phyloP scores from a whole-genome alignment of 169 alveolate genomes.

The Cryptosporidium viatorum region DNA sequence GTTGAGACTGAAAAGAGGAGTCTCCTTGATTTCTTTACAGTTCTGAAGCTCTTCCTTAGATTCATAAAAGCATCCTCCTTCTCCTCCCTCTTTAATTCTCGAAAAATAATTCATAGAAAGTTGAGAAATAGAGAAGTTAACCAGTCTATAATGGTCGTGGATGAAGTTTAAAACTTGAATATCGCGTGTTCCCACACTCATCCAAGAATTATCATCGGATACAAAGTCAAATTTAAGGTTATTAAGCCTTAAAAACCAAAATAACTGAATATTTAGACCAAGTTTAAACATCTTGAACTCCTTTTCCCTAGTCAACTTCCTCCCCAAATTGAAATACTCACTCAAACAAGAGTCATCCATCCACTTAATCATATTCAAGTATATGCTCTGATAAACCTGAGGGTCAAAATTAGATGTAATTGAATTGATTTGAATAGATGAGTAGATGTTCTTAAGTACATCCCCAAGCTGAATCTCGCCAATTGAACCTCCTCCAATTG shows the following conservation, averaged over 20 bases:
- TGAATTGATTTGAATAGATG: slow-evolving; percentile 19
- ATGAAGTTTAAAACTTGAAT: slow-evolving; percentile 25
- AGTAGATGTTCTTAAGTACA: slow-evolving; percentile 4
- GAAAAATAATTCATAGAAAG: slow-evolving; percentile 14
- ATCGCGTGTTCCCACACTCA: background rate
- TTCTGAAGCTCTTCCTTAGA: background rate
- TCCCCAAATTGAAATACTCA: slow-evolving; percentile 7
- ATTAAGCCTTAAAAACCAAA: slow-evolving; percentile 49
- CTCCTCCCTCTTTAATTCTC: background rate
- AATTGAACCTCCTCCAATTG: background rate
- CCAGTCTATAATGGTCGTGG: slow-evolving; percentile 26
- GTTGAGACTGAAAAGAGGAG: slow-evolving; percentile 18
- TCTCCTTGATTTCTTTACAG: background rate
- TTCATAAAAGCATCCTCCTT: background rate
- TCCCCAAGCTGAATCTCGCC: slow-evolving; percentile 35
- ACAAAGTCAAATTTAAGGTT: slow-evolving; percentile 49
- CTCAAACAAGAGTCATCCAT: slow-evolving; percentile 20
- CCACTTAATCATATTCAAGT: slow-evolving; percentile 6
- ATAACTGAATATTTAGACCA: slow-evolving; percentile 35
- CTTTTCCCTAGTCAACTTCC: slow-evolving; percentile 26
- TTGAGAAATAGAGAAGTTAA: slow-evolving; percentile 14
- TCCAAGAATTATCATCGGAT: slow-evolving; percentile 11
- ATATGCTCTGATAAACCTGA: slow-evolving; percentile 23
- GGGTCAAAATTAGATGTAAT: slow-evolving; percentile 56
- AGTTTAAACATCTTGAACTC: slow-evolving; percentile 47